These are phyloP conservation scores for Teratosphaeria nubilosa DNA, from an alignment of 2,329 filamentous ascomycete species.

Conservation along the genomic window DNA sequence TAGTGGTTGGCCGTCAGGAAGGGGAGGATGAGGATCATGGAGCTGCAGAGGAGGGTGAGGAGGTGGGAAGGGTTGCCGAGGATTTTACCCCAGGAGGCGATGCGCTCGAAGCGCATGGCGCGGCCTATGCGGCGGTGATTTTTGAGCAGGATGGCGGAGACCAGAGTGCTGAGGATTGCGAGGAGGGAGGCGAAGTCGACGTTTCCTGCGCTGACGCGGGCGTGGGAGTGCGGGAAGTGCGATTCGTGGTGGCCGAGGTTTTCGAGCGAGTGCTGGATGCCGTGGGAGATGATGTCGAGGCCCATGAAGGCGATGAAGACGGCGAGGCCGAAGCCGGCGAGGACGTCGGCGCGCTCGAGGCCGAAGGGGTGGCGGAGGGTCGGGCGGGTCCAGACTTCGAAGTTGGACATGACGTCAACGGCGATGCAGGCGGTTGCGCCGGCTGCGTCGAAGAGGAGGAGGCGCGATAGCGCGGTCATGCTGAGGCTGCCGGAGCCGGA, in stretches of 20 bases:
- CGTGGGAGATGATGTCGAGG: conserved; percentile 88
- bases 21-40: conserved; percentile 69
- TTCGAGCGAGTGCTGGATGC: conserved; percentile 86
- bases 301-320: conserved; percentile 96
- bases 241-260: conserved; percentile 58
- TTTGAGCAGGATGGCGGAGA: conserved; percentile 76
- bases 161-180: conserved; percentile 70
- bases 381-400: conserved; percentile 92
- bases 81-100: conserved; percentile 72
- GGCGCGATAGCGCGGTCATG: conserved; percentile 81
- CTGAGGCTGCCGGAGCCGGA: conserved; percentile 76
- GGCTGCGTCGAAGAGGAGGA: conserved; percentile 91
- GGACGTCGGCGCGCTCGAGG: conserved; percentile 81
- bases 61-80: conserved; percentile 93
- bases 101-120: conserved; percentile 76
- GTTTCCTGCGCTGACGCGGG: conserved; percentile 60
- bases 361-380: conserved; percentile 87
- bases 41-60: conserved; percentile 78
- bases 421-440: conserved; percentile 84
- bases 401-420: conserved; percentile 90
- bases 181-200: conserved; percentile 73
- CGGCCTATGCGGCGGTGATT: conserved; percentile 90
- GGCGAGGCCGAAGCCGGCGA: conserved; percentile 92
- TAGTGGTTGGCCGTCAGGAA: conserved; percentile 73
- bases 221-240: conserved; percentile 48